Base-by-base conservation (phyloP, 2,329 filamentous ascomycete species). In the Claviceps purpurea region DNA sequence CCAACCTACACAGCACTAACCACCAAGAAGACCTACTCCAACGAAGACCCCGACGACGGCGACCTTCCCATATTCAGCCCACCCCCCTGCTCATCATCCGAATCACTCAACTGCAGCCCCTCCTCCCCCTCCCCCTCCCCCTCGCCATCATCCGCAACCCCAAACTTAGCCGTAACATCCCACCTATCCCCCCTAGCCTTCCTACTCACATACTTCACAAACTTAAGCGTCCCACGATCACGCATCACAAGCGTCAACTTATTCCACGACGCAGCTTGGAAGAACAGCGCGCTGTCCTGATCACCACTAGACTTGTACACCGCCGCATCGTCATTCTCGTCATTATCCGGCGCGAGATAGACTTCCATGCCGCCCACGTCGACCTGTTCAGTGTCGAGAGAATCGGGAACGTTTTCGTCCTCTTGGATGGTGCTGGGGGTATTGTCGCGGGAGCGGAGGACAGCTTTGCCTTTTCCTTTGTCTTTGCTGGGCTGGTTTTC, bases 161-260 rank as follows among this genome's bases (percentile, higher is more conserved):
- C 87, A 65, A 87, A 88, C 38, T 82, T 81, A 0, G 82, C 93
- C 47, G 81, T 84, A 49, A 97, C 75, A 70, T 98, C 93, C 89
- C 90, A 97, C 44, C 93, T 77, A 69, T 97, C 93, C 1, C 93
- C 93, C 62, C 80, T 80, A 7, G 93, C 93, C 49, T 77, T 79
- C 54, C 76, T 76, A 68, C 86, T 94, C 22, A 98, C 85, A 66
- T 97, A 98, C 73, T 97, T 98, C 62, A 97, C 89, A 65, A 98
- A 98, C 65, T 88, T 84, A 63, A 98, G 74, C 14, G 86, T 85
- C 14, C 88, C 90, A 58, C 80, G 82, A 65, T 98, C 93, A 53
- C 93, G 79, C 59, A 97, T 72, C 37, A 97, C 93, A 58, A 98
- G 81, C 57, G 85, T 89, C 72, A 98, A 76, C 57, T 86, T 88